Percentiles rank a stretch among this genome's conserved stretches.
phyloP scores from a whole-genome alignment of 2,329 filamentous ascomycete species.

The Endothia cerciana region DNA sequence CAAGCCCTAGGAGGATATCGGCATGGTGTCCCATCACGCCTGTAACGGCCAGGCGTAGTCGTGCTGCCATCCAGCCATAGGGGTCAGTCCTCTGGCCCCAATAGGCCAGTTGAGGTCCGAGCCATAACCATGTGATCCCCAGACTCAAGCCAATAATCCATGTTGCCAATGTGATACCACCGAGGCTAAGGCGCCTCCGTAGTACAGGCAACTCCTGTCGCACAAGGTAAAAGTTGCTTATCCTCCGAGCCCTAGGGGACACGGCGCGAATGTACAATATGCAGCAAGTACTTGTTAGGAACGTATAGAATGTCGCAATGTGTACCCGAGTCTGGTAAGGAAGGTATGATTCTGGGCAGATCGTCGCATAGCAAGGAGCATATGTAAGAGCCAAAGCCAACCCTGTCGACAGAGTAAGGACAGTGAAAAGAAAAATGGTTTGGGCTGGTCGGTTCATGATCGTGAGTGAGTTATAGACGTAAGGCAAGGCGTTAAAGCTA shows the following conservation, averaged over 20 bases:
- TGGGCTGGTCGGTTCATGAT: neutral
- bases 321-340: constrained; percentile 27
- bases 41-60: constrained; percentile 24
- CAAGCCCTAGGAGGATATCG: constrained; percentile 27
- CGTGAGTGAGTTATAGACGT: neutral
- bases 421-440: constrained; percentile 1
- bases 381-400: constrained; percentile 30
- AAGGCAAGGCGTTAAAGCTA: neutral
- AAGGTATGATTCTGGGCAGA: constrained; percentile 29
- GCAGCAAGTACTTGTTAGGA: constrained; percentile 20
- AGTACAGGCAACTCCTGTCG: constrained; percentile 10
- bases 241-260: neutral
- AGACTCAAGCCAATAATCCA: constrained; percentile 25
- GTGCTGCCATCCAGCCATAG: constrained; percentile 24
- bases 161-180: constrained; percentile 13
- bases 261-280: constrained; percentile 11
- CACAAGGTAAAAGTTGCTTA: constrained; percentile 14
- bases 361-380: constrained; percentile 25
- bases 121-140: constrained; percentile 26
- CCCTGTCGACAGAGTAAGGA: neutral
- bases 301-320: constrained; percentile 24
- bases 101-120: constrained; percentile 16
- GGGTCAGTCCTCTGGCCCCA: constrained; percentile 20
- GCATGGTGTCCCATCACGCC: constrained; percentile 29
- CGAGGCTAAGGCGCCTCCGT: constrained; percentile 19